Conservation (phyloP, 2,329 filamentous ascomycete species). For the Stachybotrys chartarum region DNA sequence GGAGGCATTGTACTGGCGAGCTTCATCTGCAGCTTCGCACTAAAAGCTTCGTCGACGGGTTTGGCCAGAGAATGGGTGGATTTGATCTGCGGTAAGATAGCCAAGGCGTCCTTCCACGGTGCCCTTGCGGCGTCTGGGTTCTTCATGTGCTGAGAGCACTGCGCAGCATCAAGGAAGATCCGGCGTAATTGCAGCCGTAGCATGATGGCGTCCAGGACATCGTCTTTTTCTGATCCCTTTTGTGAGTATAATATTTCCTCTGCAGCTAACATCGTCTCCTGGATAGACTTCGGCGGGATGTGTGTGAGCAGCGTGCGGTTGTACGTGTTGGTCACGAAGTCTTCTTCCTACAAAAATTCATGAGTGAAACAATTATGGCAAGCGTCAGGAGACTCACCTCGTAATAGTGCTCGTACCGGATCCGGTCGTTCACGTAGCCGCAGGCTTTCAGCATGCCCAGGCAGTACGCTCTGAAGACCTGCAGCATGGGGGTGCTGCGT, state of each 20-base stretch:
- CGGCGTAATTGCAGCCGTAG: slow-evolving; percentile 61
- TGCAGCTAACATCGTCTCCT: slow-evolving; percentile 46
- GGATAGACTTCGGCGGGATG: slow-evolving; percentile 51
- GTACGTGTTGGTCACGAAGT: slow-evolving; percentile 91
- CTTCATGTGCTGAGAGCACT: slow-evolving; percentile 37
- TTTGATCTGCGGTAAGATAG: slow-evolving; percentile 47
- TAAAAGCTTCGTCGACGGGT: slow-evolving; percentile 72
- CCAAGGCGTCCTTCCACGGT: slow-evolving; percentile 44
- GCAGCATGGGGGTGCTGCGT: slow-evolving; percentile 40
- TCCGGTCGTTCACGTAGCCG: slow-evolving; percentile 66
- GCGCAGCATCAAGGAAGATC: slow-evolving; percentile 49
- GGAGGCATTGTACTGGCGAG: slow-evolving; percentile 92
- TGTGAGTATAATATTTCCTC: slow-evolving; percentile 40
- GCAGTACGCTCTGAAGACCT: slow-evolving; percentile 77
- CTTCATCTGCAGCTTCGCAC: slow-evolving; percentile 81
- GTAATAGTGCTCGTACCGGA: slow-evolving; percentile 81
- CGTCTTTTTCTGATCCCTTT: slow-evolving; percentile 27
- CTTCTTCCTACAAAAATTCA: slow-evolving; percentile 63
- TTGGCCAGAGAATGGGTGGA: slow-evolving; percentile 55
- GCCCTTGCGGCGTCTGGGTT: slow-evolving; percentile 38
- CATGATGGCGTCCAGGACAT: slow-evolving; percentile 49
- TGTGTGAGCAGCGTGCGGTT: slow-evolving; percentile 67
- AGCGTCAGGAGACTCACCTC: slow-evolving; percentile 48
- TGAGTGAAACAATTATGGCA: too few relatives aligned
- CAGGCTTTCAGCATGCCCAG: slow-evolving; percentile 78